Percentiles rank a stretch among this genome's conserved stretches.
phyloP scores from a whole-genome alignment of 2,329 filamentous ascomycete genomes.

The Apiospora malaysiana region DNA sequence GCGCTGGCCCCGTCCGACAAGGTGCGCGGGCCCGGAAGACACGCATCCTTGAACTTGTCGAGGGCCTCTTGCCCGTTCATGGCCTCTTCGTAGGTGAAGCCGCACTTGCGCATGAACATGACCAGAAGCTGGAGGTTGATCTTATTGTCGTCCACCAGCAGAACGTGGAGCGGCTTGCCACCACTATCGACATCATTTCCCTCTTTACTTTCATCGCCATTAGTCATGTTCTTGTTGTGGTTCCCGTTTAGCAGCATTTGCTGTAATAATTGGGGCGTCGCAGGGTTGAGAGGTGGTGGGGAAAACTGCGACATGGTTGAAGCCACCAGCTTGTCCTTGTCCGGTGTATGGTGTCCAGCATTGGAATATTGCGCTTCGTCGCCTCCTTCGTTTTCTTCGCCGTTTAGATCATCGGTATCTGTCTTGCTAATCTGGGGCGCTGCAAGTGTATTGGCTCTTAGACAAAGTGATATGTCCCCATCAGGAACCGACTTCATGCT shows the following conservation, averaged over 20 bases:
- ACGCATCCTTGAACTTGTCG: slow-evolving; percentile 45
- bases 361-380: background rate
- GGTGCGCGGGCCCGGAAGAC: slow-evolving; percentile 26
- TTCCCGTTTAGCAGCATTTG: background rate
- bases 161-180: slow-evolving; percentile 31
- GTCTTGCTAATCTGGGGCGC: background rate
- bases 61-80: slow-evolving; percentile 54
- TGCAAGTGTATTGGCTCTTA: background rate
- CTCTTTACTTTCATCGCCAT: background rate
- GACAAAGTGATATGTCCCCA: background rate
- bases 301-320: background rate
- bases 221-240: no score
- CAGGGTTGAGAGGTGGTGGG: slow-evolving; percentile 8
- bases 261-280: background rate
- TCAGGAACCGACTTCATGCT: background rate
- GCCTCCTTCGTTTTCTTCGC: background rate
- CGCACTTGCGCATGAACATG: slow-evolving; percentile 49
- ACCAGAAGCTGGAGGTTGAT: slow-evolving; percentile 50
- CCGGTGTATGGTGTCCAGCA: background rate
- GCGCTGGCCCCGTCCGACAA: slow-evolving; percentile 19
- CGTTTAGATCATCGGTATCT: background rate
- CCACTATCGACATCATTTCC: background rate
- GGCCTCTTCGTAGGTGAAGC: slow-evolving; percentile 48
- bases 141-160: slow-evolving; percentile 50
- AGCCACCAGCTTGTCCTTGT: background rate